Evolutionary conservation across 345 rosid genomes (phyloP).

Genomic region (Trapa incisa): DNA sequence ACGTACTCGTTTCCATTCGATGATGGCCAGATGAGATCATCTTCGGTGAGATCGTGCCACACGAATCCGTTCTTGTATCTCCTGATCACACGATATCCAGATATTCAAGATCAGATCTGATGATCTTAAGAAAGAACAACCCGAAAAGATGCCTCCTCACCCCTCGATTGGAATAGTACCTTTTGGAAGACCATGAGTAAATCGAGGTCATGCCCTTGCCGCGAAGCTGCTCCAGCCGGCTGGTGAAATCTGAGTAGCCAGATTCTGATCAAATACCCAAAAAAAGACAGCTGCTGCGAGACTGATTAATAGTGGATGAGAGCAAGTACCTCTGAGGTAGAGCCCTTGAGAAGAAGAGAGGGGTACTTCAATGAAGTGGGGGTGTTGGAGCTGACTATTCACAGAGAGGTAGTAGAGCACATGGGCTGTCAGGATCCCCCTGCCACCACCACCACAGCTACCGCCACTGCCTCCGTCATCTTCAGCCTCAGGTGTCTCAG

Average conservation of each 20-base stretch:
- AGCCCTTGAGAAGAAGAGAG: constrained; percentile 17
- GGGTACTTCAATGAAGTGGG: constrained; percentile 37
- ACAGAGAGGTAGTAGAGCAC: constrained; percentile 31
- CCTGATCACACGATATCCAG: constrained; percentile 9
- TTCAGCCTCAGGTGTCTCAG: not conserved
- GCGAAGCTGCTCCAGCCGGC: constrained; percentile 25
- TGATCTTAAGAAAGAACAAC: too few species aligned
- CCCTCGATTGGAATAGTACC: constrained; percentile 8
- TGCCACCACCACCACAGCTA: not conserved
- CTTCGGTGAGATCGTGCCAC: constrained; percentile 31
- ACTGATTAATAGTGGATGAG: not conserved
- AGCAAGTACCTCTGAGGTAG: constrained; percentile 4
- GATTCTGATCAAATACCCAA: not conserved
- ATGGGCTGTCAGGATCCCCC: constrained; percentile 7
- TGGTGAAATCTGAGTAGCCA: constrained; percentile 20
- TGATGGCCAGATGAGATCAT: constrained; percentile 24
- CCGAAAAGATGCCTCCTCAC: not conserved
- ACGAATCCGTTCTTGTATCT: constrained; percentile 36
- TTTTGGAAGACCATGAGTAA: constrained; percentile 36
- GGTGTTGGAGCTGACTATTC: constrained; percentile 36
- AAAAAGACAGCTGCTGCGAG: not conserved
- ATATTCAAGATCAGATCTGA: too few species aligned
- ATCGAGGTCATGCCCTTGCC: constrained; percentile 30
- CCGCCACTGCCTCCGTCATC: not conserved
- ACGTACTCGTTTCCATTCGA: constrained; percentile 25